phyloP scores from a whole-genome alignment of 1,139 yeast genomes.

The Diutina catenulata region DNA sequence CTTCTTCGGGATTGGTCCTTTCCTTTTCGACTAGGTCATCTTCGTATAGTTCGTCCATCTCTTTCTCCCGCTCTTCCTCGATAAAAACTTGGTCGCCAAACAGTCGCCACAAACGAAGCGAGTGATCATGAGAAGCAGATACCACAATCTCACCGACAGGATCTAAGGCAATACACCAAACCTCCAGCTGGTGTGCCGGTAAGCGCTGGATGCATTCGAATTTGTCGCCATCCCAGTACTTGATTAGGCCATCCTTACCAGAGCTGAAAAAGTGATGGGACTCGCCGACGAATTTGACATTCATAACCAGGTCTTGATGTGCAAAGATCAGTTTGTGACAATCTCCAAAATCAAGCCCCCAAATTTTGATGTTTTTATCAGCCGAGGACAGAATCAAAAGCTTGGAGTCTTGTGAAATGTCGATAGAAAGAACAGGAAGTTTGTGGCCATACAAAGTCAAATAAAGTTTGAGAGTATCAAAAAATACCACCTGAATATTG shows the following conservation, averaged over 20 bases:
- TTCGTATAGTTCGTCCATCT: slow-evolving; percentile 86
- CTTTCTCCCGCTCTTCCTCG: slow-evolving; percentile 94
- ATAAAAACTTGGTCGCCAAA: slow-evolving; percentile 89
- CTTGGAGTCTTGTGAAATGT: slow-evolving; percentile 80
- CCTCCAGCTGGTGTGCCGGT: slow-evolving; percentile 84
- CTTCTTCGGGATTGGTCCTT: slow-evolving; percentile 48
- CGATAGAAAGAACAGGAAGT: slow-evolving; percentile 83
- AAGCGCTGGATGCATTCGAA: slow-evolving; percentile 87
- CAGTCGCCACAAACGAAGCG: slow-evolving; percentile 83
- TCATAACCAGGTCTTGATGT: slow-evolving; percentile 92
- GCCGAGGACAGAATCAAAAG: slow-evolving; percentile 87
- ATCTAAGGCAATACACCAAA: slow-evolving; percentile 81
- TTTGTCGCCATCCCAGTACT: slow-evolving; percentile 98
- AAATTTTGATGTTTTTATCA: slow-evolving; percentile 89
- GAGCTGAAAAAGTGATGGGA: slow-evolving; percentile 84
- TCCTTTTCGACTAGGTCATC: slow-evolving; percentile 53
- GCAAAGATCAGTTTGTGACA: slow-evolving; percentile 95
- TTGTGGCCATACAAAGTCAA: slow-evolving; percentile 91
- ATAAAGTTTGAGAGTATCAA: slow-evolving; percentile 77
- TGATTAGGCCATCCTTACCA: slow-evolving; percentile 79
- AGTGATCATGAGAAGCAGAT: slow-evolving; percentile 89
- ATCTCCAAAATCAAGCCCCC: slow-evolving; percentile 99
- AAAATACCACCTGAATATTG: slow-evolving; percentile 85
- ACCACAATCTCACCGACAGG: slow-evolving; percentile 62
- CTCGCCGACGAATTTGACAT: slow-evolving; percentile 71